Evolutionary conservation across 345 rosid species (phyloP).

Genomic region (Lepidium didymum): DNA sequence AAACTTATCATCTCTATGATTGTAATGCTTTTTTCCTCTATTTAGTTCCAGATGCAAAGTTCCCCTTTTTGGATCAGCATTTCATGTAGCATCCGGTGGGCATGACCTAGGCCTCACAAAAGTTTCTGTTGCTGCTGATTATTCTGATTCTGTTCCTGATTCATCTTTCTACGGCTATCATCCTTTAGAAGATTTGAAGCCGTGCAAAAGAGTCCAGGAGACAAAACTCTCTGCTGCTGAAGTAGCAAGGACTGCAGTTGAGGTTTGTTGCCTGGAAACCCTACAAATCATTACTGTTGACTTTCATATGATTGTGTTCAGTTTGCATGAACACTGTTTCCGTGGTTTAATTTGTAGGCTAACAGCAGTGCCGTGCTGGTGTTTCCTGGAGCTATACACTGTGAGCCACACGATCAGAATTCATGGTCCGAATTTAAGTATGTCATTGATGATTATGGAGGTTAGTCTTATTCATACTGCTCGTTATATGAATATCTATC

Average conservation of each 20-base stretch:
- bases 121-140: slow-evolving; percentile 97
- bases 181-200: slow-evolving; percentile 84
- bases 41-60: slow-evolving; percentile 47
- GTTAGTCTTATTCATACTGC: slow-evolving; percentile 27
- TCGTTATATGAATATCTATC: neutral
- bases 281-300: neutral
- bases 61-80: slow-evolving; percentile 45
- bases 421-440: slow-evolving; percentile 84
- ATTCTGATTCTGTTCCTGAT: slow-evolving; percentile 85
- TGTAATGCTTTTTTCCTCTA: neutral
- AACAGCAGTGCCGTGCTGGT: slow-evolving; percentile 65
- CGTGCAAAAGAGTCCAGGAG: slow-evolving; percentile 47
- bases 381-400: slow-evolving; percentile 75
- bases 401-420: slow-evolving; percentile 78
- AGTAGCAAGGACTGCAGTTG: slow-evolving; percentile 78
- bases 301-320: neutral
- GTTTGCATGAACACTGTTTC: neutral
- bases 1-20: neutral
- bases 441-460: slow-evolving; percentile 91
- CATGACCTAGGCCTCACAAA: slow-evolving; percentile 57
- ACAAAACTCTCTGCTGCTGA: slow-evolving; percentile 69
- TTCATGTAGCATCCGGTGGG: slow-evolving; percentile 45
- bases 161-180: slow-evolving; percentile 85
- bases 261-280: slow-evolving; percentile 38
- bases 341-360: slow-evolving; percentile 42